phyloP scores from a whole-genome alignment of 208 protist genomes.

The Spongospora subterranea region DNA sequence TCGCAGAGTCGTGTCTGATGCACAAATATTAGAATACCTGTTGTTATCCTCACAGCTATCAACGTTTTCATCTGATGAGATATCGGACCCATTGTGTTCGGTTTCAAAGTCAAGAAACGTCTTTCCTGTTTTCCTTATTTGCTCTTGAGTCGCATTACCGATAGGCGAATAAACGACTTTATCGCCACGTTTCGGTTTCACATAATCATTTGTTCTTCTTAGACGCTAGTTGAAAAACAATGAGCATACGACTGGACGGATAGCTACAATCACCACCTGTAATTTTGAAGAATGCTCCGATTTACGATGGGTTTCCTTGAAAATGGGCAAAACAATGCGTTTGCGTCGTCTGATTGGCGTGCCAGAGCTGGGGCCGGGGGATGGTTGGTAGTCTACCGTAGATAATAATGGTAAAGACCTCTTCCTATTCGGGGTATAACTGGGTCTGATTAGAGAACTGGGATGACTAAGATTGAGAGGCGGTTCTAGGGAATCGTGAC shows the following conservation, averaged over 20 bases:
- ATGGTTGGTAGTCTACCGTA: no score
- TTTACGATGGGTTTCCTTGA: background rate
- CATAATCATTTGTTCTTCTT: background rate
- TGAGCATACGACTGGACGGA: background rate
- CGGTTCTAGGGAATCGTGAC: no score
- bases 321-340: no score
- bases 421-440: no score
- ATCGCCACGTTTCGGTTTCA: background rate
- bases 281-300: background rate
- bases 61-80: background rate
- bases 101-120: background rate
- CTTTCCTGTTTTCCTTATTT: background rate
- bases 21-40: background rate
- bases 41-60: background rate
- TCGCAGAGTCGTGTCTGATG: background rate
- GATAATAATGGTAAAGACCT: no score
- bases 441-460: no score
- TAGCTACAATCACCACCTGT: background rate
- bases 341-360: no score
- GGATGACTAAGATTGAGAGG: no score
- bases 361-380: no score
- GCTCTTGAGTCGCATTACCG: no score
- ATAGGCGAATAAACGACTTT: background rate
- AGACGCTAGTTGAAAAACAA: background rate
- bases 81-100: background rate